Percentiles rank a stretch among this genome's conserved stretches.
Evolutionary conservation across 2,329 filamentous ascomycete species (phyloP).

Genomic region (Ascochyta clinopodiicola): DNA sequence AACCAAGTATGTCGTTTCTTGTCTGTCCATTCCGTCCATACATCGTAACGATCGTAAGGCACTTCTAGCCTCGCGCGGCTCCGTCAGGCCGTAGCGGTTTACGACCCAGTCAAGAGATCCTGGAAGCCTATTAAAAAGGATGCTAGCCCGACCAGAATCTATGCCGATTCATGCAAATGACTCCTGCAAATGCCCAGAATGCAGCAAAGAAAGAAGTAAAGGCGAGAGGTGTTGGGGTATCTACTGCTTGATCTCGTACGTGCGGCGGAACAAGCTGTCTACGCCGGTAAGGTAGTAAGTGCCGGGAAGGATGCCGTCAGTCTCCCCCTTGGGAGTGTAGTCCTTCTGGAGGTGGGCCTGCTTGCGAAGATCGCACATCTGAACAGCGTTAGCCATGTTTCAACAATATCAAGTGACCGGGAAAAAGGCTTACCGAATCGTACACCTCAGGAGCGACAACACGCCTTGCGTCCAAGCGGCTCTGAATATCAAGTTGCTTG

Average conservation of each 20-base stretch:
- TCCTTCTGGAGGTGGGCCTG: slow-evolving; percentile 59
- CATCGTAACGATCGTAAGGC: slow-evolving; percentile 19
- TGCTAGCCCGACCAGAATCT: slow-evolving; percentile 33
- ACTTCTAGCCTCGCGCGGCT: background rate
- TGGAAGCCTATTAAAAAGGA: slow-evolving; percentile 27
- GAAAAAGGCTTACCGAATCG: slow-evolving; percentile 50
- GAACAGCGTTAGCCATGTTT: slow-evolving; percentile 31
- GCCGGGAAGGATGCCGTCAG: slow-evolving; percentile 54
- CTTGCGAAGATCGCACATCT: slow-evolving; percentile 61
- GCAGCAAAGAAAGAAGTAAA: slow-evolving; percentile 38
- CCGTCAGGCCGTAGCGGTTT: background rate
- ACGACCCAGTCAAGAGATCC: background rate
- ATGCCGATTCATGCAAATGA: slow-evolving; percentile 38
- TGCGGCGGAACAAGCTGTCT: slow-evolving; percentile 59
- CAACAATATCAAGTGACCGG: slow-evolving; percentile 18
- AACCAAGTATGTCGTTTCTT: slow-evolving; percentile 7
- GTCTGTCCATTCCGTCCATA: background rate
- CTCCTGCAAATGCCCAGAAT: slow-evolving; percentile 48
- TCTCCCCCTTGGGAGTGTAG: slow-evolving; percentile 54
- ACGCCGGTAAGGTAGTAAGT: slow-evolving; percentile 60
- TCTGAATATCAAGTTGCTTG: slow-evolving; percentile 56
- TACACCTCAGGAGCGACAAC: slow-evolving; percentile 57
- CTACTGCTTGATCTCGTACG: slow-evolving; percentile 58
- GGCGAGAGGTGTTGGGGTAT: slow-evolving; percentile 18
- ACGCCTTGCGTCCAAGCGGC: slow-evolving; percentile 53